These are phyloP conservation scores for Scheffersomyces illinoinensis DNA, from an alignment of 1,139 yeast genomes.

Conservation along the genomic window DNA sequence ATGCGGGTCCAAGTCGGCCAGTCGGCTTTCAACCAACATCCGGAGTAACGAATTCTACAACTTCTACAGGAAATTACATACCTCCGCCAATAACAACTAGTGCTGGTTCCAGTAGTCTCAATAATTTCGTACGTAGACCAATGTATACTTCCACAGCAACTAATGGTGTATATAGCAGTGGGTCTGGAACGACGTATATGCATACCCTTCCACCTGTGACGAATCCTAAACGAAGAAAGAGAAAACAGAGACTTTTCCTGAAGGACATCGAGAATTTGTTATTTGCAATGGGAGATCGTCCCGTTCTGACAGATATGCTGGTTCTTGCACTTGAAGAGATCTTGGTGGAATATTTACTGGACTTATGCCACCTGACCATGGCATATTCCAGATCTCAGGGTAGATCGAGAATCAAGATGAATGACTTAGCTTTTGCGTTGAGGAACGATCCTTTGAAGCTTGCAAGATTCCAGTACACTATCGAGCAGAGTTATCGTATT, in stretches of 20 bases:
- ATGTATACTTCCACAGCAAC: not conserved
- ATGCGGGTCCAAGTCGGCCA: not conserved
- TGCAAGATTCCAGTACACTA: slow-evolving; percentile 80
- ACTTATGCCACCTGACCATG: slow-evolving; percentile 47
- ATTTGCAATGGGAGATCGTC: slow-evolving; percentile 85
- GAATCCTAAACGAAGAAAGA: slow-evolving; percentile 22
- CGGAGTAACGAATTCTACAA: not conserved
- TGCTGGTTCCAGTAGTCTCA: not conserved
- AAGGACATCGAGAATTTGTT: slow-evolving; percentile 72
- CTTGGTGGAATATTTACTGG: slow-evolving; percentile 73
- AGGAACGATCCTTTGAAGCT: slow-evolving; percentile 81
- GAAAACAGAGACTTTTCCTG: slow-evolving; percentile 50
- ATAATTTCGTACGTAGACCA: not conserved
- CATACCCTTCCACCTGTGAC: slow-evolving; percentile 5
- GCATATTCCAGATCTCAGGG: slow-evolving; percentile 40
- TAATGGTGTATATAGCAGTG: not conserved
- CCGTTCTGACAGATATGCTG: slow-evolving; percentile 75
- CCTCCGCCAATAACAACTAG: not conserved
- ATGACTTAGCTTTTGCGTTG: slow-evolving; percentile 84
- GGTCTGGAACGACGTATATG: not conserved
- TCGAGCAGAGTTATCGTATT: slow-evolving; percentile 72
- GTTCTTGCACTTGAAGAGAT: slow-evolving; percentile 81
- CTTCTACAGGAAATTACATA: not conserved
- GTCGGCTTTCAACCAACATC: not conserved
- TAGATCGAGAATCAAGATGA: slow-evolving; percentile 76